These are phyloP conservation scores for Ascochyta viciae-villosae DNA, from an alignment of 2,329 filamentous ascomycete species.

Conservation along the genomic window DNA sequence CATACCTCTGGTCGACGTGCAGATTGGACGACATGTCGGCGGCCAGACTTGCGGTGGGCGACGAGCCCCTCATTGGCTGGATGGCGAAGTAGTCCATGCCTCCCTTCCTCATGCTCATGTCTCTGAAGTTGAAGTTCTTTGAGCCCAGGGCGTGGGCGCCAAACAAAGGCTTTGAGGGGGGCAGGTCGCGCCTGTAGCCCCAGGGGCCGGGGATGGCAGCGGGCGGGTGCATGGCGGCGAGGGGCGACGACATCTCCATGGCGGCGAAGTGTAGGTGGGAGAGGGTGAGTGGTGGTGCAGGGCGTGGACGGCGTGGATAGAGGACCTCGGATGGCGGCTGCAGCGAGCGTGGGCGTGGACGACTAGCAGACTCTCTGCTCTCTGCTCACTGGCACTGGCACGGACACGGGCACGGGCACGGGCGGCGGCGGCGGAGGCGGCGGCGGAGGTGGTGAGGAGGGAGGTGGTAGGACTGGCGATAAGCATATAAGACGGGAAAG, in stretches of 20 bases:
- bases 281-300: constrained; percentile 55
- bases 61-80: constrained; percentile 81
- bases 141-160: constrained; percentile 64
- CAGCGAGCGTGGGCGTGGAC: constrained; percentile 33
- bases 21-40: constrained; percentile 97
- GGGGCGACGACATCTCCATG: constrained; percentile 93
- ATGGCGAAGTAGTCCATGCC: constrained; percentile 81
- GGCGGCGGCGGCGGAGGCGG: constrained; percentile 26
- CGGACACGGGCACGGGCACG: too few relatives aligned
- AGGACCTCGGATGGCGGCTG: constrained; percentile 17
- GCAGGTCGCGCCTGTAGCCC: constrained; percentile 64
- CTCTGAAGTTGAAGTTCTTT: constrained; percentile 77
- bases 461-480: constrained; percentile 28
- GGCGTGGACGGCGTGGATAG: not conserved
- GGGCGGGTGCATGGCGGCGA: constrained; percentile 87
- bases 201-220: constrained; percentile 67
- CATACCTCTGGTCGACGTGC: constrained; percentile 90
- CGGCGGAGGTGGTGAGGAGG: constrained; percentile 11
- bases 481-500: constrained; percentile 50
- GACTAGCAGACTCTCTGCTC: constrained; percentile 25
- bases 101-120: constrained; percentile 73
- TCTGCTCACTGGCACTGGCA: not conserved
- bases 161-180: constrained; percentile 61
- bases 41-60: constrained; percentile 87
- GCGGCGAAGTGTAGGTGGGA: constrained; percentile 75